Conservation (phyloP, 2,329 filamentous ascomycete genomes). For the Hypoxylon sp. region DNA sequence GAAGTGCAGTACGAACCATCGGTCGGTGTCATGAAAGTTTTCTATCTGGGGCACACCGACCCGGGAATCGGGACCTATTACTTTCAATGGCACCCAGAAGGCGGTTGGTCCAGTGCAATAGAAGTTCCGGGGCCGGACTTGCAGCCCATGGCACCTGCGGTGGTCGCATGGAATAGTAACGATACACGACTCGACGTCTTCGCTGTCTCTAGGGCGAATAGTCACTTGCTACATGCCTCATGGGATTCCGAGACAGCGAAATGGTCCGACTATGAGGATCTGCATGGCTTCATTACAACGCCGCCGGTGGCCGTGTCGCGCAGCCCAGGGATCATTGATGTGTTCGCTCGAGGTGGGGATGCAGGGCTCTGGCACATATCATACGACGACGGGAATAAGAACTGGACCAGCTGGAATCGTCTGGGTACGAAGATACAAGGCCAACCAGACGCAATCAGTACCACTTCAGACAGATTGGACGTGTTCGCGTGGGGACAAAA, state of each 20-base stretch:
- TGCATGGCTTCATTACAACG: conserved; percentile 23
- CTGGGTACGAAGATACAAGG: conserved; percentile 21
- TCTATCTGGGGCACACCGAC: conserved; percentile 16
- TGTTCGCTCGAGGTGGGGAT: conserved; percentile 27
- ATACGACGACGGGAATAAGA: conserved; percentile 16
- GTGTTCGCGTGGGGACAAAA: conserved; percentile 30
- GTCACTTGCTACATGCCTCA: conserved; percentile 23
- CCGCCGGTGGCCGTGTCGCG: conserved; percentile 26
- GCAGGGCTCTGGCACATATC: conserved; percentile 25
- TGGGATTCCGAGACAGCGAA: conserved; percentile 16
- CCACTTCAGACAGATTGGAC: conserved; percentile 16
- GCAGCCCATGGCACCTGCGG: conserved; percentile 19
- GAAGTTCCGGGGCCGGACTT: conserved; percentile 15
- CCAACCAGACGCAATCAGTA: conserved; percentile 25
- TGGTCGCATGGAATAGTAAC: conserved; percentile 24
- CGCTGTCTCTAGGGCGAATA: conserved; percentile 22
- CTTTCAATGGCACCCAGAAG: conserved; percentile 17
- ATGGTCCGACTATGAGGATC: conserved; percentile 28
- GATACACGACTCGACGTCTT: conserved; percentile 26
- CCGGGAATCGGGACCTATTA: conserved; percentile 14
- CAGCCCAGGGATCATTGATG: conserved; percentile 20
- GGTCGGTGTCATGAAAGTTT: conserved; percentile 14
- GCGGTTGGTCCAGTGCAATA: conserved; percentile 9
- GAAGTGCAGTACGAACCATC: conserved; percentile 13
- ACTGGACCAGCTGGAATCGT: conserved; percentile 21